phyloP scores from a whole-genome alignment of 2,329 filamentous ascomycete species.

The Ascochyta lentis region DNA sequence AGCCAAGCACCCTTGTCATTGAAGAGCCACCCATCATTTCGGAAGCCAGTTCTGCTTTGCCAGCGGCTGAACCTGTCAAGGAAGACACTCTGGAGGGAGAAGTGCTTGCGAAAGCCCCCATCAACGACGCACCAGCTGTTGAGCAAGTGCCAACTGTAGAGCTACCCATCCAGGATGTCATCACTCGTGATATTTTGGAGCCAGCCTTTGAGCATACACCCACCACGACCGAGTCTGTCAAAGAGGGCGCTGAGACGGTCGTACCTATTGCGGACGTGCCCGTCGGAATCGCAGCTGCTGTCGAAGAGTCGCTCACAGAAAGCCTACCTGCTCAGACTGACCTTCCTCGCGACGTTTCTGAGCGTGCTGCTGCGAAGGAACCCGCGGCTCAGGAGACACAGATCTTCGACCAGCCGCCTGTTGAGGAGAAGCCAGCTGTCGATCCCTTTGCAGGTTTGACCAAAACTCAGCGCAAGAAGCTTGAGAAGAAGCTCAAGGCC shows the following conservation, averaged over 20 bases:
- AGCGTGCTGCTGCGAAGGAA: not conserved
- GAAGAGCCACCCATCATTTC: constrained; percentile 5
- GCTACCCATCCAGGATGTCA: not conserved
- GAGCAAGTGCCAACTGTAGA: not conserved
- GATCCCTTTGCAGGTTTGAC: constrained; percentile 38
- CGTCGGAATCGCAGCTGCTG: constrained; percentile 43
- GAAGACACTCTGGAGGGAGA: not conserved
- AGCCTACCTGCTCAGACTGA: constrained; percentile 24
- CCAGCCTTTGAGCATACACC: not conserved
- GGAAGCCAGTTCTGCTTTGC: not conserved
- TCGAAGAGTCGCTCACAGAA: constrained; percentile 26
- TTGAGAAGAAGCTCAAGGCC: constrained; percentile 45
- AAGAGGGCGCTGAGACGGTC: not conserved
- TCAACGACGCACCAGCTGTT: not conserved
- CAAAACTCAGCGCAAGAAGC: constrained; percentile 36
- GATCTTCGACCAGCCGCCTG: not conserved
- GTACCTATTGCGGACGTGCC: not conserved
- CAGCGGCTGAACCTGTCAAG: not conserved
- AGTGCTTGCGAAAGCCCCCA: not conserved
- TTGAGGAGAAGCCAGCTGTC: not conserved
- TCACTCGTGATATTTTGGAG: constrained; percentile 1
- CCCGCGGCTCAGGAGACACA: not conserved
- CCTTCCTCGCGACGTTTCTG: not conserved
- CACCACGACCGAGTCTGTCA: not conserved
- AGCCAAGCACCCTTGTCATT: constrained; percentile 14